These are phyloP conservation scores for Chalciporus sp. DNA, from an alignment of 1,284 basidiomycete genomes.

Conservation along the genomic window DNA sequence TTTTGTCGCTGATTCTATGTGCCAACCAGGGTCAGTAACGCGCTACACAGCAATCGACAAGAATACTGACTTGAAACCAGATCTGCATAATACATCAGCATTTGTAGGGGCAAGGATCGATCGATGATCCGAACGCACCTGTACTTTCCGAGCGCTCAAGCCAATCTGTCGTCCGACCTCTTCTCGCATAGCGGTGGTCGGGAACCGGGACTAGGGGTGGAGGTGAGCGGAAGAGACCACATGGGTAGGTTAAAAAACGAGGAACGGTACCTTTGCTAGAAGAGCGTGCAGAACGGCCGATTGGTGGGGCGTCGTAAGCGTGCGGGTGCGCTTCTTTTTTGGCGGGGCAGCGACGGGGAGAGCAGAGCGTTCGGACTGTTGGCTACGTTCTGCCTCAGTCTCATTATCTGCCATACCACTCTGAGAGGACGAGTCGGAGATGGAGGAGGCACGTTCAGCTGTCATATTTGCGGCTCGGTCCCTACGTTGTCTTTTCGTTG, in stretches of 20 bases:
- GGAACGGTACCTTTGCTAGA: conserved; percentile 65
- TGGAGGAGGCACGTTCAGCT: conserved; percentile 28
- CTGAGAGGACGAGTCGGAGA: conserved; percentile 51
- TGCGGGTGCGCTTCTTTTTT: conserved; percentile 76
- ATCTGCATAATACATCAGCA: conserved; percentile 52
- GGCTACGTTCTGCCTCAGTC: conserved; percentile 42
- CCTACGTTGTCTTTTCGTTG: conserved; percentile 23
- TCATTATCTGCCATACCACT: conserved; percentile 57
- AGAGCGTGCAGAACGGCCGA: conserved; percentile 79
- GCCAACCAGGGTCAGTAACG: conserved; percentile 22
- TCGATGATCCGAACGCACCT: conserved; percentile 53
- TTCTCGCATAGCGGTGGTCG: conserved; percentile 81
- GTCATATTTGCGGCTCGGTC: conserved; percentile 17
- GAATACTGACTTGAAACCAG: conserved; percentile 75
- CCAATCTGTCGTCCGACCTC: conserved; percentile 83
- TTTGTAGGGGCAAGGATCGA: conserved; percentile 17
- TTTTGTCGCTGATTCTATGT: conserved; percentile 79
- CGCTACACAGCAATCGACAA: conserved; percentile 11
- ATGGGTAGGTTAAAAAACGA: conserved; percentile 2
- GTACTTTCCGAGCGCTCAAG: conserved; percentile 82
- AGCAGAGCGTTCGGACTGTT: conserved; percentile 36
- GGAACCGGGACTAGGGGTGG: conserved; percentile 72
- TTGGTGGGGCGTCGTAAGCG: conserved; percentile 83
- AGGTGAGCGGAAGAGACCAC: not conserved
- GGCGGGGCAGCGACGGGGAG: conserved; percentile 50